Conservation (phyloP, 148 eudicot species). For the Chenopodium berlandieri region DNA sequence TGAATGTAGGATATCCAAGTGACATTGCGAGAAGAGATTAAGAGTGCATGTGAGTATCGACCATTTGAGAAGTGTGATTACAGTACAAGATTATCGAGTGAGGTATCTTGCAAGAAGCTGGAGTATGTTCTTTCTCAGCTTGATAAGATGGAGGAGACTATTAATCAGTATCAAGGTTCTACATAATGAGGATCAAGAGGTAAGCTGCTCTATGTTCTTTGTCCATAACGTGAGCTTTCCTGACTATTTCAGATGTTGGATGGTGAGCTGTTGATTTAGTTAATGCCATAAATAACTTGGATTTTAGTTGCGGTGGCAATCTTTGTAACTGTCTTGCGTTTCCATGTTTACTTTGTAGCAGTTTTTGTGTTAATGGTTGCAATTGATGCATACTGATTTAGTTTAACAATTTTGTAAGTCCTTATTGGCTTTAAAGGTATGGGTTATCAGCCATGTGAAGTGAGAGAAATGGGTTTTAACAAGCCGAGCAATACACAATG, state of each 20-base stretch:
- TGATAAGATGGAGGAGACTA: slow-evolving; percentile 66
- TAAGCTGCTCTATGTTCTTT: slow-evolving; percentile 3
- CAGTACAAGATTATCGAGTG: slow-evolving; percentile 82
- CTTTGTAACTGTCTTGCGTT: background rate
- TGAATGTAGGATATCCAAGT: slow-evolving; percentile 72
- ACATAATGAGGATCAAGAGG: slow-evolving; percentile 1
- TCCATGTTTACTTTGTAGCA: background rate
- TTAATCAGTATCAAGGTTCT: slow-evolving; percentile 52
- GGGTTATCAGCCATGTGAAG: background rate
- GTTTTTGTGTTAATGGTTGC: background rate
- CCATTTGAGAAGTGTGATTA: slow-evolving; percentile 98
- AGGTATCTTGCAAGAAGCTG: slow-evolving; percentile 82
- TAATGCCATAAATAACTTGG: background rate
- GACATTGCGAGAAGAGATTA: slow-evolving; percentile 87
- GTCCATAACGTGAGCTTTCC: background rate
- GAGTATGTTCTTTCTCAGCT: slow-evolving; percentile 54
- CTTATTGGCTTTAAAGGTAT: background rate
- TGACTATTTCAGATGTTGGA: background rate
- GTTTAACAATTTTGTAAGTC: background rate
- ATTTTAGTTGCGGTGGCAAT: background rate
- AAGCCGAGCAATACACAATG: no score
- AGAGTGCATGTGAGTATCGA: slow-evolving; percentile 92
- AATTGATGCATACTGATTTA: background rate
- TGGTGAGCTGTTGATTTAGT: background rate
- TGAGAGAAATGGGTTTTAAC: no score